Evolutionary conservation across 2,329 filamentous ascomycete genomes (phyloP), one percentile per base, ranked within the genome.

Genomic region (Colletotrichum sp.): DNA sequence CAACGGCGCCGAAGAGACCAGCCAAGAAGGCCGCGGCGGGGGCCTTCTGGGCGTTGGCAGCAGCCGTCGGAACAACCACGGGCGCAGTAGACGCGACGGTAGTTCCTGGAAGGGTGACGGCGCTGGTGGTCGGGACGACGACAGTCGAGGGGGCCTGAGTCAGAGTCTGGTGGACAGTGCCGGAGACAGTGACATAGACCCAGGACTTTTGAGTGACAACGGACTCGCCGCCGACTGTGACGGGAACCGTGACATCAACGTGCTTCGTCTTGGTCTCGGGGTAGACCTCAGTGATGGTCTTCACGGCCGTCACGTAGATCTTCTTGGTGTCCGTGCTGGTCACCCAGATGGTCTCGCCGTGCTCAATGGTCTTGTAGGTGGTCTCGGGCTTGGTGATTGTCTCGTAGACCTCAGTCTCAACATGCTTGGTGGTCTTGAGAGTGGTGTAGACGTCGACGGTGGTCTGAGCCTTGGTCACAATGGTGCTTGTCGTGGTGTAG

Each of bases 291-390:
- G 83, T 86, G 43, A 85, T 75, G 22, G 83, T 81, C 80, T 81
- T 73, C 75, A 86, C 79, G 60, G 84, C 81, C 12, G 86, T 73
- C 22, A 76, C 79, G 28, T 82, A 82, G 5, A 85, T 79, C 8
- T 85, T 87, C 79, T 86, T 81, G 4, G 86, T 87, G 73, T 82
- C 81, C 8, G 88, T 89, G 76, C 84, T 78, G 7, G 86, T 87
- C 62, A 88, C 72, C 65, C 85, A 84, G 60, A 86, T 79, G 12
- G 78, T 75, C 30, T 80, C 78, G 72, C 70, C 68, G 77, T 76
- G 64, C 86, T 89, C 62, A 79, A 87, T 82, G n/a, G 87, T 89
- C 7, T 86, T 86, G 79, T 86, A 85, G 66, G 81, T 82, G 67
- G 82, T 85, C 78, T 80, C 84, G 15, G 85, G 85, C 58, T 85